These are phyloP conservation scores for Zygosaccharomyces siamensis DNA, from an alignment of 805 yeast genomes.

Conservation along the genomic window DNA sequence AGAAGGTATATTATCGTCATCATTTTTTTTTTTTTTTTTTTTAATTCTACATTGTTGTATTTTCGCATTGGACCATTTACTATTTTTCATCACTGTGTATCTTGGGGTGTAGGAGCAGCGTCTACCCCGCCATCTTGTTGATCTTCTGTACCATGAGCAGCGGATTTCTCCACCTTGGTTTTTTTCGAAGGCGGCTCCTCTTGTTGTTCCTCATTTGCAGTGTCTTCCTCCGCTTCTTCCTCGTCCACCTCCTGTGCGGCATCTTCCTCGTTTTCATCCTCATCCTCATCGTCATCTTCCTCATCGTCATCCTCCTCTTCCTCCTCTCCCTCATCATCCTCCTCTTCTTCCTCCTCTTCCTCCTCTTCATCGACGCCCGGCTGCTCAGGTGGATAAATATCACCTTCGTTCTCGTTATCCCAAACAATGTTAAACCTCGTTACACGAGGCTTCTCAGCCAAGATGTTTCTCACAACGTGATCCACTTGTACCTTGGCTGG, in stretches of 20 bases:
- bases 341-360: slow-evolving; percentile 61
- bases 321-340: slow-evolving; percentile 50
- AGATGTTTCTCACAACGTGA: slow-evolving; percentile 85
- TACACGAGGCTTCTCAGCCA: slow-evolving; percentile 97
- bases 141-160: neutral
- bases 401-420: slow-evolving; percentile 72
- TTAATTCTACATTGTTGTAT: slow-evolving; percentile 1
- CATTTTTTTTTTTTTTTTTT: slow-evolving; percentile 1
- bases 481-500: slow-evolving; percentile 92
- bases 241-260: slow-evolving; percentile 41
- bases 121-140: slow-evolving; percentile 16
- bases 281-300: slow-evolving; percentile 41
- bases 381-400: slow-evolving; percentile 76
- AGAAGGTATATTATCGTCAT: neutral
- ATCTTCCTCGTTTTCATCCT: slow-evolving; percentile 39
- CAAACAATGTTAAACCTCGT: slow-evolving; percentile 95
- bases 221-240: slow-evolving; percentile 37
- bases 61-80: too few species aligned
- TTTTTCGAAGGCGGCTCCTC: slow-evolving; percentile 24
- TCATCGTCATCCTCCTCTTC: slow-evolving; percentile 44
- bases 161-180: slow-evolving; percentile 16
- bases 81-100: slow-evolving; percentile 14
- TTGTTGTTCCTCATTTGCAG: slow-evolving; percentile 32
- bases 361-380: slow-evolving; percentile 59
- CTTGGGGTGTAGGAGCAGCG: slow-evolving; percentile 28